phyloP scores from a whole-genome alignment of 345 rosid species.

The Eucalyptus melliodora region DNA sequence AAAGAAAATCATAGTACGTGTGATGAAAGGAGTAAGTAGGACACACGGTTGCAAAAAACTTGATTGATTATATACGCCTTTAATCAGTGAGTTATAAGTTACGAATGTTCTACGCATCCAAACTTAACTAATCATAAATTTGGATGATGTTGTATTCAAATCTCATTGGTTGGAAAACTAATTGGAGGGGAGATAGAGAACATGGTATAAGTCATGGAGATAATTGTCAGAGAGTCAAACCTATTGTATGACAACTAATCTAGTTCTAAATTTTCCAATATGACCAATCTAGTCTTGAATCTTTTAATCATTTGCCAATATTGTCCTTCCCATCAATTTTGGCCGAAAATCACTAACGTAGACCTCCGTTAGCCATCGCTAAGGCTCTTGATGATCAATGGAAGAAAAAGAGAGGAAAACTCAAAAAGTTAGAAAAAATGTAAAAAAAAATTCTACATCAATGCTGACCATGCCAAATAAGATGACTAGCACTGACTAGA shows the following conservation, averaged over 20 bases:
- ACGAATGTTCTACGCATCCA: neutral
- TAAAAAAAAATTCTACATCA: neutral
- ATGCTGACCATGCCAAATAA: neutral
- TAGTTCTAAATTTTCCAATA: neutral
- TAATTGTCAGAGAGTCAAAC: neutral
- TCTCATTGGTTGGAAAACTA: neutral
- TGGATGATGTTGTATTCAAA: neutral
- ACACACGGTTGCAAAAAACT: neutral
- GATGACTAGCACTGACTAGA: neutral
- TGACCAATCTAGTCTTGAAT: neutral
- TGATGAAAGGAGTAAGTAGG: neutral
- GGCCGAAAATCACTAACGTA: accelerated
- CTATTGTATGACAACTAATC: neutral
- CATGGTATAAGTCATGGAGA: neutral
- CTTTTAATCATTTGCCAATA: neutral
- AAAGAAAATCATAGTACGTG: too few species aligned
- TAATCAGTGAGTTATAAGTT: neutral
- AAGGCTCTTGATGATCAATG: neutral
- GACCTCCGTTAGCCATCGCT: neutral
- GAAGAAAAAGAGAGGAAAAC: neutral
- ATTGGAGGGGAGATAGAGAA: neutral
- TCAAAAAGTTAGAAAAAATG: neutral
- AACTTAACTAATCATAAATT: neutral
- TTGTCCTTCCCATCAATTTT: neutral
- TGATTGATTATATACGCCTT: neutral